phyloP scores from a whole-genome alignment of 1,284 basidiomycete species.

The Mycosarcoma maydis region DNA sequence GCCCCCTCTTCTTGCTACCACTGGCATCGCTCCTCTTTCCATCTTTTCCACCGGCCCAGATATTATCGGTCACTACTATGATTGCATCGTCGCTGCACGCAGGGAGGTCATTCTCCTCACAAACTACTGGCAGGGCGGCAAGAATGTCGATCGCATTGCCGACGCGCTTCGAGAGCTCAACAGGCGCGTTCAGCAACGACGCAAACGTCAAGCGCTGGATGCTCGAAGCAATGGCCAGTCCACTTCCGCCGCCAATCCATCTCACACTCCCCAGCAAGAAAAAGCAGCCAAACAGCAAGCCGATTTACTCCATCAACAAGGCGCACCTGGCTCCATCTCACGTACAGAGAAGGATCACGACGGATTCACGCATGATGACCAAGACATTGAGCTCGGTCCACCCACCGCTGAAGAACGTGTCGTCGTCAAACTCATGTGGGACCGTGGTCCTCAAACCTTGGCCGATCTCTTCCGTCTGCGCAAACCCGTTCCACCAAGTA shows the following conservation, averaged over 20 bases:
- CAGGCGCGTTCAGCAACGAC: slow-evolving; percentile 38
- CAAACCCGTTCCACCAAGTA: slow-evolving; percentile 55
- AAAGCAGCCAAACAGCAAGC: slow-evolving; percentile 25
- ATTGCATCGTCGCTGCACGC: slow-evolving; percentile 63
- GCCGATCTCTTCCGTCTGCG: slow-evolving; percentile 63
- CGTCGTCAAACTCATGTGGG: slow-evolving; percentile 66
- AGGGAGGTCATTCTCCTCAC: slow-evolving; percentile 65
- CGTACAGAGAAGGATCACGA: slow-evolving; percentile 24
- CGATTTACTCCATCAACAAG: slow-evolving; percentile 22
- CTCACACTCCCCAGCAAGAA: slow-evolving; percentile 18
- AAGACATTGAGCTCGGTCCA: slow-evolving; percentile 41
- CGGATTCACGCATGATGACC: slow-evolving; percentile 1
- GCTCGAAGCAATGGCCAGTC: slow-evolving; percentile 13
- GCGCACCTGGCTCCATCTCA: slow-evolving; percentile 37
- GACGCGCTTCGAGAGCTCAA: slow-evolving; percentile 62
- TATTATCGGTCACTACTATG: slow-evolving; percentile 66
- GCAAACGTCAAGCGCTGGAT: slow-evolving; percentile 26
- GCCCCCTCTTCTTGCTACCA: slow-evolving; percentile 63
- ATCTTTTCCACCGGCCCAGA: slow-evolving; percentile 66
- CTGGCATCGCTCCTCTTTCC: slow-evolving; percentile 62
- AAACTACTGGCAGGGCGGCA: slow-evolving; percentile 66
- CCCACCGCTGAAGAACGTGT: slow-evolving; percentile 44
- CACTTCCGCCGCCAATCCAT: slow-evolving; percentile 6
- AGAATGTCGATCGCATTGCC: slow-evolving; percentile 62
- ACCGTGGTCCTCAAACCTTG: slow-evolving; percentile 61